phyloP scores from a whole-genome alignment of 345 rosid species.

The Diplotaxis tenuifolia region DNA sequence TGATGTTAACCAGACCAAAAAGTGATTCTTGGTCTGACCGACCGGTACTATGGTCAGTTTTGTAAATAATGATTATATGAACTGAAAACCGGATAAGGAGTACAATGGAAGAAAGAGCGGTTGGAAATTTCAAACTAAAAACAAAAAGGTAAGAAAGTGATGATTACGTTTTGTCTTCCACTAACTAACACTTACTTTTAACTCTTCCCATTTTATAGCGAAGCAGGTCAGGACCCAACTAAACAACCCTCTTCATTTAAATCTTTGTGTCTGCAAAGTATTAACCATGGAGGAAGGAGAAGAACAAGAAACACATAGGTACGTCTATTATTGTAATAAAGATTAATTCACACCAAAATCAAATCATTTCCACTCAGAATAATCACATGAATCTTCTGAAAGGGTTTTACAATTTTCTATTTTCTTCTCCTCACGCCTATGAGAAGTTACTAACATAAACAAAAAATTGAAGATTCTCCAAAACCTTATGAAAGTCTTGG shows the following conservation, averaged over 20 bases:
- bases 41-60: conserved; percentile 10
- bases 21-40: neutral
- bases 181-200: conserved; percentile 24
- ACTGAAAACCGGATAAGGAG: conserved; percentile 16
- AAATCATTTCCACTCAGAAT: conserved; percentile 34
- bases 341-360: conserved; percentile 33
- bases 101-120: conserved; percentile 6
- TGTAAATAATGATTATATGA: neutral
- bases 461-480: neutral
- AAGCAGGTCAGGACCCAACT: conserved; percentile 29
- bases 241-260: neutral
- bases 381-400: conserved; percentile 26
- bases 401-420: neutral
- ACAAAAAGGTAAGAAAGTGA: conserved; percentile 31
- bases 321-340: conserved; percentile 1
- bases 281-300: conserved; percentile 9
- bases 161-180: conserved; percentile 41
- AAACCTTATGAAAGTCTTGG: conserved; percentile 16
- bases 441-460: conserved; percentile 27
- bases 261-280: neutral
- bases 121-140: conserved; percentile 23
- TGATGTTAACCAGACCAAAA: neutral
- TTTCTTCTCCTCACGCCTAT: conserved; percentile 14
- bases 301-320: conserved; percentile 21
- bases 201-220: conserved; percentile 1